Evolutionary conservation across 2,329 filamentous ascomycete species (phyloP).

Genomic region (Paraphoma sp.): DNA sequence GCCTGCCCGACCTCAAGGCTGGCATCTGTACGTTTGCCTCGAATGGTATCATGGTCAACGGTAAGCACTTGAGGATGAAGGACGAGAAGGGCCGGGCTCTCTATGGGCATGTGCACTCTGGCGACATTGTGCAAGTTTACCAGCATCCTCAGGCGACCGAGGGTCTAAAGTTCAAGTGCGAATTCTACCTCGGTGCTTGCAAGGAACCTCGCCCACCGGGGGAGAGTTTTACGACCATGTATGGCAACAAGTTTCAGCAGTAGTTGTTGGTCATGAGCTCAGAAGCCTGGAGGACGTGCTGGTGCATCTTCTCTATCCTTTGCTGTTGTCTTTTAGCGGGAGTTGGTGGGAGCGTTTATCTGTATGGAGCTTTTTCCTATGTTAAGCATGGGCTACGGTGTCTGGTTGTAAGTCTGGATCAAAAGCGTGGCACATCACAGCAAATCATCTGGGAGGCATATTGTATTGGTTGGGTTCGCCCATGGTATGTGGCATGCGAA

Average conservation of each 20-base stretch:
- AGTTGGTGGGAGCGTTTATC: background rate
- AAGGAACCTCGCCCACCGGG: slow-evolving; percentile 33
- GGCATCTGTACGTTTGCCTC: slow-evolving; percentile 83
- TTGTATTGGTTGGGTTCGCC: background rate
- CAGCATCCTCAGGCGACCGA: slow-evolving; percentile 49
- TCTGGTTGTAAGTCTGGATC: background rate
- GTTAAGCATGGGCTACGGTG: slow-evolving; percentile 4
- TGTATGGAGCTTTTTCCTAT: background rate
- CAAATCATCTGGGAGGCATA: background rate
- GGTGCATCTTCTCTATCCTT: background rate
- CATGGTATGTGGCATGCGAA: no score
- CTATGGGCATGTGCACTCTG: slow-evolving; percentile 74
- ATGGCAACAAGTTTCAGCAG: slow-evolving; percentile 19
- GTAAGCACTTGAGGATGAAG: slow-evolving; percentile 66
- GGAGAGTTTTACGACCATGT: slow-evolving; percentile 31
- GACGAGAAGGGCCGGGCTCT: slow-evolving; percentile 58
- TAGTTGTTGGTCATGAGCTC: background rate
- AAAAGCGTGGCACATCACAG: background rate
- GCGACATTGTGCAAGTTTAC: slow-evolving; percentile 79
- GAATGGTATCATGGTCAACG: slow-evolving; percentile 78
- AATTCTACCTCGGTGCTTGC: slow-evolving; percentile 51
- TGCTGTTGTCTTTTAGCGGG: slow-evolving; percentile 8
- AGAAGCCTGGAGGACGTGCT: background rate
- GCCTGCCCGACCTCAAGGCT: slow-evolving; percentile 63
- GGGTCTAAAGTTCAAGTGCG: slow-evolving; percentile 51